Evolutionary conservation across 202 grass and related monocot species (phyloP).

Genomic region (Zizania palustris): DNA sequence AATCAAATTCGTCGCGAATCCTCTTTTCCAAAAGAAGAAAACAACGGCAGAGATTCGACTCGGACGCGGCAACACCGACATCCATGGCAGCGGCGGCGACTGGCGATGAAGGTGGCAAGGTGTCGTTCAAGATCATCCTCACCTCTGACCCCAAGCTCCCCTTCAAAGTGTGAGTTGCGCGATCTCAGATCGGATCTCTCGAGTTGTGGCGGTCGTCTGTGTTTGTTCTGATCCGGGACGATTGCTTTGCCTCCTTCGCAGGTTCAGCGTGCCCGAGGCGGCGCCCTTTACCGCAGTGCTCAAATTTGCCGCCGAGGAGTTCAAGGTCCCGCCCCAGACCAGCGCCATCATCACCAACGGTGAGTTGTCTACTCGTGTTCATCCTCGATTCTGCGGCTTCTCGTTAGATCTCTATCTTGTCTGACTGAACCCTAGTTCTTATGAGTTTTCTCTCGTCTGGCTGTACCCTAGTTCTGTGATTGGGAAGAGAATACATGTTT

Average conservation of each 20-base stretch:
- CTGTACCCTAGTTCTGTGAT: neutral
- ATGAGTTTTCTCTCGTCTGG: neutral
- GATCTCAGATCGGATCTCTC: conserved; percentile 24
- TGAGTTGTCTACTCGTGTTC: conserved; percentile 10
- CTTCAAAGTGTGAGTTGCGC: conserved; percentile 85
- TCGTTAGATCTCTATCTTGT: conserved; percentile 25
- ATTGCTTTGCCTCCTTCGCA: conserved; percentile 39
- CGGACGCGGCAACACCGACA: neutral
- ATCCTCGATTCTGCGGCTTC: too few species aligned
- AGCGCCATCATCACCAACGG: conserved; percentile 99
- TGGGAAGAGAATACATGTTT: neutral
- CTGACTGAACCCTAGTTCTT: neutral
- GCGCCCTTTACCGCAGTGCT: conserved; percentile 97
- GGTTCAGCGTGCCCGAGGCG: conserved; percentile 97
- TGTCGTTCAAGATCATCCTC: conserved; percentile 94
- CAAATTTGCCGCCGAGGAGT: conserved; percentile 98
- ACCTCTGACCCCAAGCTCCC: conserved; percentile 99
- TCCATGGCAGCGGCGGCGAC: conserved; percentile 44
- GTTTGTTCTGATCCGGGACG: conserved; percentile 11
- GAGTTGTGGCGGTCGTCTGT: neutral
- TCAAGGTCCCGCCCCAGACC: conserved; percentile 98
- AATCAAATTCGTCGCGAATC: neutral
- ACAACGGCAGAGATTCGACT: neutral
- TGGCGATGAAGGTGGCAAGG: conserved; percentile 78
- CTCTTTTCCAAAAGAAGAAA: neutral